phyloP scores from a whole-genome alignment of 345 rosid species.

The Syzygium grande region DNA sequence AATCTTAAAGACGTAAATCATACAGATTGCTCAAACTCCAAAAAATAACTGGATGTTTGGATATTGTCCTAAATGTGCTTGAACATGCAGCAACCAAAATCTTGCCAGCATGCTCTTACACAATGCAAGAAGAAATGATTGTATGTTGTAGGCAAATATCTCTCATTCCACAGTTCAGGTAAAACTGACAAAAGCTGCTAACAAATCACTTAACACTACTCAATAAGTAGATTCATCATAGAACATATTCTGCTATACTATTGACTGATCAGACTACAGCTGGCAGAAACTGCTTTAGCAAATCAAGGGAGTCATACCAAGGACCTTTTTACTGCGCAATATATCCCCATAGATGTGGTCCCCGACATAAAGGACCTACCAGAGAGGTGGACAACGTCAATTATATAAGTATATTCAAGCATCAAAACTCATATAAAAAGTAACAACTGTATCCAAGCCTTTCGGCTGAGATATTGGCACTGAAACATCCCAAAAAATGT shows the following conservation, averaged over 20 bases:
- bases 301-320: slow-evolving; percentile 42
- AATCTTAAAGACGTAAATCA: background rate
- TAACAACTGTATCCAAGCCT: background rate
- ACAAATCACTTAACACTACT: background rate
- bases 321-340: slow-evolving; percentile 89
- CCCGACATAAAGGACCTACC: slow-evolving; percentile 91
- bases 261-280: background rate
- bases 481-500: background rate
- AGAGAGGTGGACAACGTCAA: slow-evolving; percentile 2
- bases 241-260: background rate
- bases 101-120: background rate
- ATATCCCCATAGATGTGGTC: slow-evolving; percentile 99
- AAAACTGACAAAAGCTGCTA: background rate
- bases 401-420: background rate
- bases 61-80: background rate
- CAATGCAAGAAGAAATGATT: background rate
- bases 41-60: background rate
- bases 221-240: background rate
- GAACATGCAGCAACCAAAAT: background rate
- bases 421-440: background rate
- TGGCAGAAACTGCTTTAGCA: background rate
- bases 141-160: background rate
- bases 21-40: background rate
- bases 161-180: background rate
- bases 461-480: background rate